phyloP scores from a whole-genome alignment of 2,329 filamentous ascomycete genomes.

The Colletotrichum lentis region DNA sequence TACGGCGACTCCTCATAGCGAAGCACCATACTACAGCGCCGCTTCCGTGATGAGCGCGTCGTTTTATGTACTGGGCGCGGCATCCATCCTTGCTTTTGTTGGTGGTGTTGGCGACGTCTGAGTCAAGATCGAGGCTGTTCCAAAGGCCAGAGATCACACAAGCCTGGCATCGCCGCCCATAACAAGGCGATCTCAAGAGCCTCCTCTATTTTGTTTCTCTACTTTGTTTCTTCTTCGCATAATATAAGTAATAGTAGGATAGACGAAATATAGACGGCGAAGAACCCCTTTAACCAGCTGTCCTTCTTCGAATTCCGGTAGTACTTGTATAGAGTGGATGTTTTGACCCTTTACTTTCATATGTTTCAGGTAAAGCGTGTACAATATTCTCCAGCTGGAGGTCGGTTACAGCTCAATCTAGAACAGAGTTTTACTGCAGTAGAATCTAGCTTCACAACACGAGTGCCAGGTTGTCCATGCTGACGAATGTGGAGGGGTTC shows the following conservation, averaged over 20 bases:
- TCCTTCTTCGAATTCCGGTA: not conserved
- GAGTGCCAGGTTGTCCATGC: too few relatives aligned
- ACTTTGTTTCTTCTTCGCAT: not conserved
- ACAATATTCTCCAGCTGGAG: not conserved
- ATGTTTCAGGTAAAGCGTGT: not conserved
- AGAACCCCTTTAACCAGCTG: not conserved
- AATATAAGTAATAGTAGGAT: not conserved
- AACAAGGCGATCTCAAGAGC: not conserved
- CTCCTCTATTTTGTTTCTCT: not conserved
- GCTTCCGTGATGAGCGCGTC: not conserved
- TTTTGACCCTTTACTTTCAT: not conserved
- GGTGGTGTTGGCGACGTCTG: not conserved
- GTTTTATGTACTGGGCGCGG: not conserved
- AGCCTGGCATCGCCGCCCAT: not conserved
- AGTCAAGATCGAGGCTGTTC: not conserved
- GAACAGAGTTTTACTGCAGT: not conserved
- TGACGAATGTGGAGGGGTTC: too few relatives aligned
- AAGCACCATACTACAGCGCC: not conserved
- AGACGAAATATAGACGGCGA: too few relatives aligned
- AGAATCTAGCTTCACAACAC: too few relatives aligned
- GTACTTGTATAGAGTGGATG: not conserved
- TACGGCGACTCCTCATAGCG: not conserved
- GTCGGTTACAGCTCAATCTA: not conserved
- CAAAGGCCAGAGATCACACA: not conserved
- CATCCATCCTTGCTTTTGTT: not conserved